phyloP scores from a whole-genome alignment of 139 green algal genomes.

The Chara braunii region DNA sequence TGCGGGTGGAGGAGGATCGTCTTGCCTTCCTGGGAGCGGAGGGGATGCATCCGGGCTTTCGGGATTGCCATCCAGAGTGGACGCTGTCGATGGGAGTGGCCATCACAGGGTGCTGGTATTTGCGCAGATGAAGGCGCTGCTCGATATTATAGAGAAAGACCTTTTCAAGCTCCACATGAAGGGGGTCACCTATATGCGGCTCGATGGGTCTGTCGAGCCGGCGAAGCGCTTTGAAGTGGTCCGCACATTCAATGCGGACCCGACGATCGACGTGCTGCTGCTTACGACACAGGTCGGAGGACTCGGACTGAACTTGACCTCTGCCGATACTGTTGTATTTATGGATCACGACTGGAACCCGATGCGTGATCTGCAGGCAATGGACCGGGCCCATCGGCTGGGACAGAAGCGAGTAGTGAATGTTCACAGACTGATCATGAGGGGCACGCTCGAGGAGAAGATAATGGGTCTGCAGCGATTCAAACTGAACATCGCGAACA shows the following conservation, averaged over 20 bases:
- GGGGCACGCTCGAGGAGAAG: slow-evolving; percentile 65
- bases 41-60: background rate
- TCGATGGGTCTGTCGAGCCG: slow-evolving; percentile 80
- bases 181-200: slow-evolving; percentile 69
- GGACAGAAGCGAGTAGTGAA: slow-evolving; percentile 87
- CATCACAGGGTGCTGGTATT: slow-evolving; percentile 89
- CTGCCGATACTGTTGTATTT: slow-evolving; percentile 95
- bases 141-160: slow-evolving; percentile 81
- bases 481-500: slow-evolving; percentile 83
- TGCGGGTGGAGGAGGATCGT: slow-evolving; percentile 11
- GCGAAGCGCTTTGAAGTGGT: slow-evolving; percentile 68
- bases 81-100: background rate
- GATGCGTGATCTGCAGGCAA: slow-evolving; percentile 77
- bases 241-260: slow-evolving; percentile 87
- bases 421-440: slow-evolving; percentile 77
- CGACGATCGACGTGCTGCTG: slow-evolving; percentile 93
- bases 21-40: background rate
- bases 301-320: slow-evolving; percentile 91
- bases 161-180: slow-evolving; percentile 50
- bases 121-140: slow-evolving; percentile 77
- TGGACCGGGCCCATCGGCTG: slow-evolving; percentile 95
- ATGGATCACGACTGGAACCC: slow-evolving; percentile 99
- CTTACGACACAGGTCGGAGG: slow-evolving; percentile 87
- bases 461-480: slow-evolving; percentile 83
- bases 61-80: background rate